A percentile compares a stretch with the other conserved stretches of the same genome.
Conservation (phyloP, 2,329 filamentous ascomycete genomes). For the Claviceps quebecensis region DNA sequence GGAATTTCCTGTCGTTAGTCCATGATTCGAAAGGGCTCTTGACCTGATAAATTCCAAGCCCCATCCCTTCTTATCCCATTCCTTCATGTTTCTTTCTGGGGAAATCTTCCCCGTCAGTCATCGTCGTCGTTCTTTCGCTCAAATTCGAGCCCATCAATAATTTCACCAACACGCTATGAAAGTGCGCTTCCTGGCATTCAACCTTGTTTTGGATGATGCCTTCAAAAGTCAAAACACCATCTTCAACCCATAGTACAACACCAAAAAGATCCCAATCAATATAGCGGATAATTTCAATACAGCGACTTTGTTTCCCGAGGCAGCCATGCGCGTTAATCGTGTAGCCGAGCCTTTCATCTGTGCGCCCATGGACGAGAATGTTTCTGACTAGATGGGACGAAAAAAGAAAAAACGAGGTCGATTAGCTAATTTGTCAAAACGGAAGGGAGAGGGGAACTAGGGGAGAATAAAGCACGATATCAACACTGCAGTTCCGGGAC, state of each 20-base stretch:
- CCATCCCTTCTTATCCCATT: too few relatives aligned
- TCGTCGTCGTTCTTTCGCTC: too few relatives aligned
- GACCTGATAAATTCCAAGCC: too few relatives aligned
- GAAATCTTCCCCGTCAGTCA: too few relatives aligned
- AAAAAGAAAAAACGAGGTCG: not conserved
- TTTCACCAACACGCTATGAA: not conserved
- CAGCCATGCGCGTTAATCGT: constrained; percentile 79
- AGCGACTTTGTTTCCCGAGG: constrained; percentile 77
- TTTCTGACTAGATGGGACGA: constrained; percentile 49
- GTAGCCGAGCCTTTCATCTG: constrained; percentile 72
- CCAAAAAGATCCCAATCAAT: constrained; percentile 55
- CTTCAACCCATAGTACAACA: constrained; percentile 60
- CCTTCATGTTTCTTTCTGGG: too few relatives aligned
- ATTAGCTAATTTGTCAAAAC: constrained; percentile 17
- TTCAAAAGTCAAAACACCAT: constrained; percentile 37
- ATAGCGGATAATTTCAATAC: constrained; percentile 83
- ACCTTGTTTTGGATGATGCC: not conserved
- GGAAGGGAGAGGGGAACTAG: not conserved
- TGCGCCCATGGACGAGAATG: constrained; percentile 76
- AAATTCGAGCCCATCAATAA: too few relatives aligned
- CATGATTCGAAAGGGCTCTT: too few relatives aligned
- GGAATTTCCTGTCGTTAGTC: too few relatives aligned
- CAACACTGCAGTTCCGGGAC: too few relatives aligned
- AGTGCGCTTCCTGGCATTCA: not conserved
- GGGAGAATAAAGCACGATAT: too few relatives aligned